phyloP scores from a whole-genome alignment of 164 flowering plant species.

The Berberis thunbergii region DNA sequence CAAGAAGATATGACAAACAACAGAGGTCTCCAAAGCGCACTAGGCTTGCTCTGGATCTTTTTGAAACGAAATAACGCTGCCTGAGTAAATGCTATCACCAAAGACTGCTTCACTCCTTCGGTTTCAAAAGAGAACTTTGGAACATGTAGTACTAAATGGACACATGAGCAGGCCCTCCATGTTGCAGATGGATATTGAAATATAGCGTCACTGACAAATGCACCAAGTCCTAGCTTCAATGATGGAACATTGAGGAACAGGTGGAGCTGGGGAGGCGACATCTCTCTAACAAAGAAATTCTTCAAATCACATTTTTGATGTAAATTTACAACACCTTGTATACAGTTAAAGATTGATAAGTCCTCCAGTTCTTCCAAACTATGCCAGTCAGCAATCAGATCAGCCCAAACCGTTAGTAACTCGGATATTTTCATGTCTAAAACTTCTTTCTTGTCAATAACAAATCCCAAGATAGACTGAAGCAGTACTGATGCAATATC shows the following conservation, averaged over 20 bases:
- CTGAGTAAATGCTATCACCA: conserved; percentile 33
- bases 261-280: conserved; percentile 67
- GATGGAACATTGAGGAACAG: conserved; percentile 51
- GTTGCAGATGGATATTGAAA: conserved; percentile 59
- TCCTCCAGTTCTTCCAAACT: conserved; percentile 82
- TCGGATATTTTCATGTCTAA: conserved; percentile 46
- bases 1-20: conserved; percentile 59
- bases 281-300: conserved; percentile 30
- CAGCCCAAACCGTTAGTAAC: conserved; percentile 53
- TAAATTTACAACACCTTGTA: conserved; percentile 45
- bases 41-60: conserved; percentile 39
- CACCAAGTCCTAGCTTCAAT: conserved; percentile 53
- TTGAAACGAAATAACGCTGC: conserved; percentile 55
- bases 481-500: conserved; percentile 57
- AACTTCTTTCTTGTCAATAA: conserved; percentile 21
- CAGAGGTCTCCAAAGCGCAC: conserved; percentile 62
- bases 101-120: conserved; percentile 44
- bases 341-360: conserved; percentile 45
- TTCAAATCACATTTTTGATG: conserved; percentile 32
- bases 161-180: conserved; percentile 66
- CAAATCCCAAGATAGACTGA: conserved; percentile 35
- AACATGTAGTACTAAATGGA: conserved; percentile 49
- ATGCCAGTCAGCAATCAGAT: conserved; percentile 69
- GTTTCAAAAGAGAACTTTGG: conserved; percentile 42
- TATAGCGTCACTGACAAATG: conserved; percentile 51